Conservation (phyloP, 2,329 filamentous ascomycete species). For the Sarocladium brachiariae region DNA sequence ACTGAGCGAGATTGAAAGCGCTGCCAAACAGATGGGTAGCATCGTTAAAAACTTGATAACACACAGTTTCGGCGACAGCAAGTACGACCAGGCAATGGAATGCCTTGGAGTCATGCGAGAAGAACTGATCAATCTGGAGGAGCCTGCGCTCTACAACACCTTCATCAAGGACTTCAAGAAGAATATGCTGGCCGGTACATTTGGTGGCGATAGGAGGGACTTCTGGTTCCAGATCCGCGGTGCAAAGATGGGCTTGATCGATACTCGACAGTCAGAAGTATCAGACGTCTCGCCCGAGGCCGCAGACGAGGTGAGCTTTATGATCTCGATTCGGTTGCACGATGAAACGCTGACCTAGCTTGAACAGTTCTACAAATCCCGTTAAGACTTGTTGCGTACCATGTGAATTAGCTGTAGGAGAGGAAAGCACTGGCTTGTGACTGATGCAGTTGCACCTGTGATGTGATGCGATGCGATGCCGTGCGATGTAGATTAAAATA, state of each 20-base stretch:
- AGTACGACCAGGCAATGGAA: conserved; percentile 70
- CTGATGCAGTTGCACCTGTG: background rate
- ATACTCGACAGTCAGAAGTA: conserved; percentile 51
- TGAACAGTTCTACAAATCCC: conserved; percentile 30
- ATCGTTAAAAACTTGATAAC: conserved; percentile 65
- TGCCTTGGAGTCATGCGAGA: conserved; percentile 71
- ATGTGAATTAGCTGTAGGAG: background rate
- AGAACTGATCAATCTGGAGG: conserved; percentile 67
- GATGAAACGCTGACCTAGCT: background rate
- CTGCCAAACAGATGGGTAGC: conserved; percentile 64
- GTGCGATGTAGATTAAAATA: background rate
- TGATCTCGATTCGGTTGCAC: background rate
- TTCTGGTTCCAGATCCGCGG: conserved; percentile 73
- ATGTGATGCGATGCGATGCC: background rate
- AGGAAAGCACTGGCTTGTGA: background rate
- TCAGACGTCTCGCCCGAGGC: conserved; percentile 65
- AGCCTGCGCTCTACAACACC: conserved; percentile 68
- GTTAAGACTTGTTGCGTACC: conserved; percentile 13
- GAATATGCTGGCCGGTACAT: conserved; percentile 58
- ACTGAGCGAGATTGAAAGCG: conserved; percentile 56
- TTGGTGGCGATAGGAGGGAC: conserved; percentile 72
- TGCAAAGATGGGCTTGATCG: conserved; percentile 66
- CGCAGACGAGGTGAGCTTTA: conserved; percentile 51
- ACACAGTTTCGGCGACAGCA: conserved; percentile 66
- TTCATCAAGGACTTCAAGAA: conserved; percentile 67